Conservation (phyloP, 805 yeast species). For the Naumovozyma dairenensis region DNA sequence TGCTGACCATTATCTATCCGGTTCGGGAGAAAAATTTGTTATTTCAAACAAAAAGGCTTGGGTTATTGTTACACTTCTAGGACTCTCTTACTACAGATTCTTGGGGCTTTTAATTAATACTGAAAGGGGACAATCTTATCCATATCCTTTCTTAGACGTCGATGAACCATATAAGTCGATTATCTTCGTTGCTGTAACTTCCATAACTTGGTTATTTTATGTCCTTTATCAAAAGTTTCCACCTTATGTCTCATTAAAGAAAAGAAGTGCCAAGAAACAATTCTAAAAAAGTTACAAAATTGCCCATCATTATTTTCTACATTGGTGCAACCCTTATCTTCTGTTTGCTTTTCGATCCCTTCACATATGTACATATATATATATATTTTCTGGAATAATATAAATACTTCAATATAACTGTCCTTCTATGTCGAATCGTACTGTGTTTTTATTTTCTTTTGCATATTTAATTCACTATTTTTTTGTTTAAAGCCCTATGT, state of each 20-base stretch:
- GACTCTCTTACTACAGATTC: constrained; percentile 44
- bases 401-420: too few species aligned
- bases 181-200: constrained; percentile 40
- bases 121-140: constrained; percentile 41
- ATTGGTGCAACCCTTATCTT: neutral
- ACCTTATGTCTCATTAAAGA: constrained; percentile 7
- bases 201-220: constrained; percentile 30
- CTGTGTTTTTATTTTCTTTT: too few species aligned
- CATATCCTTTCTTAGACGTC: constrained; percentile 60
- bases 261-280: too few species aligned
- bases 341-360: too few species aligned
- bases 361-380: too few species aligned
- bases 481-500: too few species aligned
- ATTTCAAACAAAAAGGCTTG: constrained; percentile 33
- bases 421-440: too few species aligned
- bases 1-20: constrained; percentile 41
- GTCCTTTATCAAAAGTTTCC: constrained; percentile 25
- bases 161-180: constrained; percentile 34
- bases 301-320: too few species aligned
- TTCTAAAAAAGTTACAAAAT: neutral
- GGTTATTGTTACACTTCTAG: constrained; percentile 29
- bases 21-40: constrained; percentile 36
- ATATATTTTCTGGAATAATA: too few species aligned
- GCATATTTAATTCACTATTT: too few species aligned
- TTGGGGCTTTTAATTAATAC: constrained; percentile 40